Percentiles rank a stretch among this genome's conserved stretches.
phyloP scores from a whole-genome alignment of 768 basidiomycete genomes.

The Serendipita sp. region DNA sequence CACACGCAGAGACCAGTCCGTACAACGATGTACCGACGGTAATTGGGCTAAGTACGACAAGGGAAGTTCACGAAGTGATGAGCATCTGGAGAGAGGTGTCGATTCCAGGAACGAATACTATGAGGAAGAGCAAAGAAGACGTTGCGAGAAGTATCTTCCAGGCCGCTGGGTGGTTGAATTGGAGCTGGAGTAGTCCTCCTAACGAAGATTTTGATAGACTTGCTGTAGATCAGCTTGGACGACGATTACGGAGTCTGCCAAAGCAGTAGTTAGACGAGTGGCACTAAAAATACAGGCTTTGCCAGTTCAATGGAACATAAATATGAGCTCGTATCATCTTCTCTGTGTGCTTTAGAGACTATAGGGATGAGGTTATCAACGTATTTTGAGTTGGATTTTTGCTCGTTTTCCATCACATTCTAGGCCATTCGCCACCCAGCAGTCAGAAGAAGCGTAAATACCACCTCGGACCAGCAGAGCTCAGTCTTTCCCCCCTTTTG shows the following conservation, averaged over 20 bases:
- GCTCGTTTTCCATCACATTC: not conserved
- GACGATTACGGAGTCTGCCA: not conserved
- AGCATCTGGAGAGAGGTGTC: constrained; percentile 50
- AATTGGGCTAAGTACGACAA: constrained; percentile 50
- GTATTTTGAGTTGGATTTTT: not conserved
- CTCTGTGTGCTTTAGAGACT: too few relatives aligned
- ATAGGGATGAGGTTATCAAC: not conserved
- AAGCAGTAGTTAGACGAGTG: not conserved
- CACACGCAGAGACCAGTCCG: constrained; percentile 22
- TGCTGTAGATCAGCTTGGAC: not conserved
- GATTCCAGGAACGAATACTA: constrained; percentile 19
- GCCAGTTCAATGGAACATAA: not conserved
- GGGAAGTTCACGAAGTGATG: constrained; percentile 63
- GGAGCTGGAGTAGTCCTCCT: constrained; percentile 57
- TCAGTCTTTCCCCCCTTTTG: not conserved
- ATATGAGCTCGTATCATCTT: not conserved
- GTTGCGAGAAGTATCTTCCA: constrained; percentile 30
- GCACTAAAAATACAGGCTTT: not conserved
- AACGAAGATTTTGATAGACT: constrained; percentile 2
- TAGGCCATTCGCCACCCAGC: not conserved
- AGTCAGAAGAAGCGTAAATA: not conserved
- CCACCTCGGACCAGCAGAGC: not conserved
- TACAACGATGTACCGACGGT: constrained; percentile 39
- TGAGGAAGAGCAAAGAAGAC: constrained; percentile 28
- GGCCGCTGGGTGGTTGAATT: constrained; percentile 39